A percentile compares a stretch with the other conserved stretches of the same genome.
Evolutionary conservation across 306 rosid genomes (phyloP).

Genomic region (Medicago lupulina): DNA sequence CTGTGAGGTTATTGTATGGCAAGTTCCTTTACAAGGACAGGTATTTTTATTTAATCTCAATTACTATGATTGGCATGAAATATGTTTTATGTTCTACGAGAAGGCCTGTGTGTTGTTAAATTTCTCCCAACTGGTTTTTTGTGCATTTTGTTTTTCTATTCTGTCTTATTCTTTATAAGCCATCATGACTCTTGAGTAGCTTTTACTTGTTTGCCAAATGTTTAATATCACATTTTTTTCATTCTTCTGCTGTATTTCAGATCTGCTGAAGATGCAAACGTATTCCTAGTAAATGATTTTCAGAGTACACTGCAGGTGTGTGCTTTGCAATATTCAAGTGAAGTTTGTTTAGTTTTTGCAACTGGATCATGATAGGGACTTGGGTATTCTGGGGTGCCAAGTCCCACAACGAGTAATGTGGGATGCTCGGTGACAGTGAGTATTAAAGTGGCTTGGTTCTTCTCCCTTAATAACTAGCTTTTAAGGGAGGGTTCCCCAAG

Average conservation of each 20-base stretch:
- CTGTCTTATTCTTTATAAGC: background rate
- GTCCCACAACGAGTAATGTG: background rate
- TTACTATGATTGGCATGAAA: constrained; percentile 8
- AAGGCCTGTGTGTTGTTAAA: constrained; percentile 5
- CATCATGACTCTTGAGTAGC: background rate
- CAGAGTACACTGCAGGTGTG: constrained; percentile 93
- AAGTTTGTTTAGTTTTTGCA: constrained; percentile 31
- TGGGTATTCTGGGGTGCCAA: background rate
- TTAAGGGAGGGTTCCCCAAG: constrained; percentile 1
- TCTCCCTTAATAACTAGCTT: background rate
- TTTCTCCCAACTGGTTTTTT: constrained; percentile 6
- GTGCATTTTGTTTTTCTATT: background rate
- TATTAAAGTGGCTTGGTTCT: background rate
- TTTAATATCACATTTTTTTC: constrained; percentile 39
- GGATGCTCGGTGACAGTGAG: background rate
- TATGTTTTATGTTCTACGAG: constrained; percentile 8
- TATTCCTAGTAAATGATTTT: constrained; percentile 87
- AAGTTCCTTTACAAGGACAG: constrained; percentile 3
- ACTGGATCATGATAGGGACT: constrained; percentile 11
- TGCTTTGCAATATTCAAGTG: constrained; percentile 45
- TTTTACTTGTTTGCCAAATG: constrained; percentile 28
- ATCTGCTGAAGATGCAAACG: constrained; percentile 89
- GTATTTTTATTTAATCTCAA: constrained; percentile 5
- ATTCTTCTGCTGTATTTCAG: constrained; percentile 52
- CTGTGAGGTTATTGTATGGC: background rate